Conservation (phyloP, 1,284 basidiomycete species). For the Macrocybe sp. region DNA sequence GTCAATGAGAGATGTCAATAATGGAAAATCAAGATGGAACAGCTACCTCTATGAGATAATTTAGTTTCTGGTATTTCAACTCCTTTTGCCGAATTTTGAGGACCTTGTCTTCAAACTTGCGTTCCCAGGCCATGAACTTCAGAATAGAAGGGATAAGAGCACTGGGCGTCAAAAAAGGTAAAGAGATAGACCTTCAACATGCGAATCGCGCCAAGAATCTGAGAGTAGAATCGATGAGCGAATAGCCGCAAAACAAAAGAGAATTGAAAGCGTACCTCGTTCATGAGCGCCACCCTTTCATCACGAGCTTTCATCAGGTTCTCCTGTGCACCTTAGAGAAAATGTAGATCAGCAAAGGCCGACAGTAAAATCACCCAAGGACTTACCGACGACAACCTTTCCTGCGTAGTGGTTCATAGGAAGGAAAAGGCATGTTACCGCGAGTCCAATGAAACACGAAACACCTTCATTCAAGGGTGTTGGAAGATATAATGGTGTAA, state of each 20-base stretch:
- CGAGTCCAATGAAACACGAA: constrained; percentile 78
- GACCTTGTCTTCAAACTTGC: constrained; percentile 79
- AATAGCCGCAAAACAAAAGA: not conserved
- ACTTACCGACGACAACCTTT: constrained; percentile 73
- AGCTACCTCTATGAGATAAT: constrained; percentile 78
- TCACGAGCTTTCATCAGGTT: constrained; percentile 91
- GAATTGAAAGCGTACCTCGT: constrained; percentile 53
- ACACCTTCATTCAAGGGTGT: constrained; percentile 32
- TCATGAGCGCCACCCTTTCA: constrained; percentile 88
- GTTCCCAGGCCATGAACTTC: constrained; percentile 94
- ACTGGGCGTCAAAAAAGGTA: not conserved
- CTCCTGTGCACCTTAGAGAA: constrained; percentile 53
- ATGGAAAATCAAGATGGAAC: not conserved
- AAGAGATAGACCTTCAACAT: constrained; percentile 72
- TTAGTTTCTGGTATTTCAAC: constrained; percentile 78
- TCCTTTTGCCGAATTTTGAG: constrained; percentile 74
- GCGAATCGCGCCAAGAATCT: constrained; percentile 84
- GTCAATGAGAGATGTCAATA: constrained; percentile 1
- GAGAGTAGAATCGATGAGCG: not conserved
- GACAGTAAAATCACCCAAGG: not conserved
- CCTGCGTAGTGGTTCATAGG: constrained; percentile 87
- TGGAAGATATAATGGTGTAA: not conserved
- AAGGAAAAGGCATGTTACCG: constrained; percentile 78
- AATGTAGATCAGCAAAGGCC: not conserved
- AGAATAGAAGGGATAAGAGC: not conserved